Evolutionary conservation across 2,329 filamentous ascomycete genomes (phyloP).

Genomic region (Aurifilum marmelostoma): DNA sequence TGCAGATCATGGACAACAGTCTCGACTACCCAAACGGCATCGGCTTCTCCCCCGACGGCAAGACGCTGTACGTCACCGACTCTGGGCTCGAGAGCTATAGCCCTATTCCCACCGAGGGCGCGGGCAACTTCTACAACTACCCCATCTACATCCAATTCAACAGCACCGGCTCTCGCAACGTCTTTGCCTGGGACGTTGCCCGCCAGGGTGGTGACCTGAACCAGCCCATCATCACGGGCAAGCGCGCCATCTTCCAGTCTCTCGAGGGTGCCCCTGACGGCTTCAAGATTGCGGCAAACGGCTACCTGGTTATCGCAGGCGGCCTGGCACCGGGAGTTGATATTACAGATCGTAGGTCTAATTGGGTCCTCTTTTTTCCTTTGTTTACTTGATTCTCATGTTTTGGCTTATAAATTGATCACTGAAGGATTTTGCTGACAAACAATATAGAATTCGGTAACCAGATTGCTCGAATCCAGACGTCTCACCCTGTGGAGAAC

Average conservation of each 20-base stretch:
- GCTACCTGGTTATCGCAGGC: background rate
- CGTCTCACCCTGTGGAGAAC: slow-evolving; percentile 5
- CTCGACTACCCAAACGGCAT: slow-evolving; percentile 7
- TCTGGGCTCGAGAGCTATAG: slow-evolving; percentile 4
- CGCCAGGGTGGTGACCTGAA: slow-evolving; percentile 4
- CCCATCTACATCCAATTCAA: slow-evolving; percentile 10
- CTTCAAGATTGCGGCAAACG: background rate
- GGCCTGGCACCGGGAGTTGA: background rate
- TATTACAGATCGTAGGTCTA: background rate
- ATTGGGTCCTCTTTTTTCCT: no score
- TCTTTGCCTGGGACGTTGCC: slow-evolving; percentile 5
- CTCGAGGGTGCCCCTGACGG: slow-evolving; percentile 6
- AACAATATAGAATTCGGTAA: background rate
- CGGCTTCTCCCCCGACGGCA: slow-evolving; percentile 3
- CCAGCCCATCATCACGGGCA: slow-evolving; percentile 4
- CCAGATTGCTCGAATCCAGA: slow-evolving; percentile 5
- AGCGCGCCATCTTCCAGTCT: slow-evolving; percentile 2
- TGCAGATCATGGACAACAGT: slow-evolving; percentile 3
- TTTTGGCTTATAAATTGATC: background rate
- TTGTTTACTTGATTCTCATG: background rate
- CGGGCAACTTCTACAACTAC: slow-evolving; percentile 6
- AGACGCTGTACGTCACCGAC: slow-evolving; percentile 7
- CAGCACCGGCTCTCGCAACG: slow-evolving; percentile 4
- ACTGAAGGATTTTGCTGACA: background rate
- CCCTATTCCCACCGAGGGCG: background rate